phyloP scores from a whole-genome alignment of 2,329 filamentous ascomycete species.

The Xylaria hypoxylon region DNA sequence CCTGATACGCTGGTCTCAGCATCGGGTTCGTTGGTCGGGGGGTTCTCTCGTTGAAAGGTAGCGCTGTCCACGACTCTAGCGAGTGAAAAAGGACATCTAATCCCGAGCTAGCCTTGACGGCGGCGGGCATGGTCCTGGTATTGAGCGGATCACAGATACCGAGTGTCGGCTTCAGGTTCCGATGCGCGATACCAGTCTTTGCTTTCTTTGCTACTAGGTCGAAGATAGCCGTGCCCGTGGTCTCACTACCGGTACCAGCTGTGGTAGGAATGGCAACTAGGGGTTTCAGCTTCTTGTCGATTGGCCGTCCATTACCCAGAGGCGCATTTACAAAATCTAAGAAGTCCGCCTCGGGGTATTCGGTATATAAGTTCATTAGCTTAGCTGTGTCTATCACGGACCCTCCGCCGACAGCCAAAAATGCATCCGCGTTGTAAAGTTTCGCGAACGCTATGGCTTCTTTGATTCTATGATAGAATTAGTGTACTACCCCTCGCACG shows the following conservation, averaged over 20 bases:
- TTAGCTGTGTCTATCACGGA: slow-evolving; percentile 99
- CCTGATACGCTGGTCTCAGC: slow-evolving; percentile 92
- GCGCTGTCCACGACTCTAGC: slow-evolving; percentile 97
- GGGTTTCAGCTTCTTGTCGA: slow-evolving; percentile 76
- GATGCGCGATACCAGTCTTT: slow-evolving; percentile 95
- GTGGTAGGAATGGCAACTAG: slow-evolving; percentile 88
- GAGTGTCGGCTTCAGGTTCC: slow-evolving; percentile 93
- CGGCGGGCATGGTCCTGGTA: slow-evolving; percentile 93
- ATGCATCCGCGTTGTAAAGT: slow-evolving; percentile 84
- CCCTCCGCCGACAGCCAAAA: slow-evolving; percentile 90
- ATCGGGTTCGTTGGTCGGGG: slow-evolving; percentile 91
- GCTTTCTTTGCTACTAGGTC: slow-evolving; percentile 89
- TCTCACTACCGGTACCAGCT: slow-evolving; percentile 90
- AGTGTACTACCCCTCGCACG: slow-evolving; percentile 14
- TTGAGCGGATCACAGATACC: slow-evolving; percentile 90
- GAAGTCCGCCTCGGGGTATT: slow-evolving; percentile 91
- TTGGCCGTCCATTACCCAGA: slow-evolving; percentile 83
- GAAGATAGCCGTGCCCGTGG: slow-evolving; percentile 97
- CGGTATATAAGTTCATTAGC: slow-evolving; percentile 96
- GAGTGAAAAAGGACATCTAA: slow-evolving; percentile 96
- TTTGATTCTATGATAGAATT: slow-evolving; percentile 69
- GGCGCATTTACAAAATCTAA: slow-evolving; percentile 98
- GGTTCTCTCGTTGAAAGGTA: slow-evolving; percentile 87
- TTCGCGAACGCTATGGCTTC: slow-evolving; percentile 91
- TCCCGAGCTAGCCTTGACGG: slow-evolving; percentile 91